Evolutionary conservation across 192 early-diverging fungal genomes (phyloP), one percentile per base, ranked within the genome.

Genomic region (Funneliformis mosseae): DNA sequence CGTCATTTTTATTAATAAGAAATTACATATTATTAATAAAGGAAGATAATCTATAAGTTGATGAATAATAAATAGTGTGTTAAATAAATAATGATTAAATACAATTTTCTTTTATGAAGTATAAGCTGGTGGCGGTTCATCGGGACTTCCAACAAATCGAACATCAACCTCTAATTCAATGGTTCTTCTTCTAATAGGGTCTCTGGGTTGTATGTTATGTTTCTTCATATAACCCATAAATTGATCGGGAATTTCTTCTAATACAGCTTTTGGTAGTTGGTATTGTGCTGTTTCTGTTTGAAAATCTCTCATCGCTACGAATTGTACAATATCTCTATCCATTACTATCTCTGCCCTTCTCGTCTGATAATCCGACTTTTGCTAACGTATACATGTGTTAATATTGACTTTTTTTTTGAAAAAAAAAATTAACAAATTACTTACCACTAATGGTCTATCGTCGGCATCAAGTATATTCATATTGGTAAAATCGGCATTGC

Each of bases 241-340:
- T 79, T 91, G 90, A 45, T 86, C 83, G 2, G 90, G 90, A 9
- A 91, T 81, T 78, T 91, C 90, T 10, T 87, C 88, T 48, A 91
- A 78, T 28, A 89, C 74, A 1, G 83, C 85, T 76, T 83, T 81
- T 41, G 84, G 83, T 10, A 88, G 74, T 5, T 77, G 70, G 71
- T 81, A 64, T n/a, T 5, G 3, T 41, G 67, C 67, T 21, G 67
- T 21, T 69, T 85, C 79, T 4, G 73, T 14, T 14, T 64, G 77
- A 8, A 79, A 81, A 14, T 83, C 77, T 27, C 84, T 79, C 21
- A 85, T 87, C n/a, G 89, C 87, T 42, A 90, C 89, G 75, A 90
- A 90, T 76, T 90, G 89, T 39, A 90, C 89, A 68, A 87, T 89
- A 79, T 90, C 89, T 38, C 89, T 87, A 25, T 83, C 75, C 48